phyloP scores from a whole-genome alignment of 208 protist species.

The Crithidia fasciculata region DNA sequence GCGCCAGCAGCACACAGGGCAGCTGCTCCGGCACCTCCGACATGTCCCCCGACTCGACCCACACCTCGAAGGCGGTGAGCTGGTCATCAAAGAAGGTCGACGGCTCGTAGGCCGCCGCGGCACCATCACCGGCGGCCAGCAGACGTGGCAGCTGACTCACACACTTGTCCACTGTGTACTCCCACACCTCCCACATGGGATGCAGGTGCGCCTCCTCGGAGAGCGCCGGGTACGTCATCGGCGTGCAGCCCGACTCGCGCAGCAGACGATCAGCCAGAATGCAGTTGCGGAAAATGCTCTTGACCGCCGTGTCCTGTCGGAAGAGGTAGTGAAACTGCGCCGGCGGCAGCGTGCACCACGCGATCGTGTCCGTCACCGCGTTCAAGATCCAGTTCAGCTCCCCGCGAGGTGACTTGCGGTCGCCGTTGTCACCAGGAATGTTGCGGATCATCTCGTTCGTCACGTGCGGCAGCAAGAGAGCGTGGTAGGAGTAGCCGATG shows the following conservation, averaged over 20 bases:
- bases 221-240: constrained; percentile 94
- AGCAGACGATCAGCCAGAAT: constrained; percentile 97
- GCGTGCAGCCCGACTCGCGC: constrained; percentile 94
- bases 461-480: constrained; percentile 85
- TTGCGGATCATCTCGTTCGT: constrained; percentile 88
- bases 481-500: constrained; percentile 75
- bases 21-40: constrained; percentile 95
- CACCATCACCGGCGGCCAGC: constrained; percentile 30
- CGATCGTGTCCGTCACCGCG: constrained; percentile 98
- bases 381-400: constrained; percentile 99
- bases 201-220: constrained; percentile 94
- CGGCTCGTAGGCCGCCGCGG: constrained; percentile 62
- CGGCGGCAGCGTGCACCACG: constrained; percentile 95
- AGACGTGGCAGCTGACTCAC: constrained; percentile 93
- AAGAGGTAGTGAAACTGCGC: constrained; percentile 96
- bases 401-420: constrained; percentile 93
- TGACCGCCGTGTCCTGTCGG: constrained; percentile 95
- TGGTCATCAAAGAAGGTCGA: constrained; percentile 98
- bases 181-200: constrained; percentile 96
- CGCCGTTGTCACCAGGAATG: constrained; percentile 65
- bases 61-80: constrained; percentile 98
- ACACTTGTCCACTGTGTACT: constrained; percentile 92
- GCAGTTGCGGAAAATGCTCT: constrained; percentile 97
- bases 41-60: constrained; percentile 95
- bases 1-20: constrained; percentile 97